Conservation (phyloP, 768 basidiomycete genomes). For the Phanerodontia chrysosporium region DNA sequence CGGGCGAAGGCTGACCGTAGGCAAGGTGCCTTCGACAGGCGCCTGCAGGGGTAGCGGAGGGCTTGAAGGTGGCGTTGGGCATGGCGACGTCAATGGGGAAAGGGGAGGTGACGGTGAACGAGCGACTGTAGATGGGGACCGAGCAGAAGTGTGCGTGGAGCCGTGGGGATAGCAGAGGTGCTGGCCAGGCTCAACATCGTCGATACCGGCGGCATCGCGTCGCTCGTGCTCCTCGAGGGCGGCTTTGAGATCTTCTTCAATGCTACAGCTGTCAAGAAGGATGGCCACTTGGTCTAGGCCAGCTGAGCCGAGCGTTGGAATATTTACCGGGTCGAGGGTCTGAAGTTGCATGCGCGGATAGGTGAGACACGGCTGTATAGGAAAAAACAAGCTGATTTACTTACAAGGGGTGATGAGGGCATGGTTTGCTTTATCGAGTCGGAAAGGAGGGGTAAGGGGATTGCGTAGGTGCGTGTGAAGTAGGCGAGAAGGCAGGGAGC, state of each 20-base stretch:
- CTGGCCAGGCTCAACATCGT: background rate
- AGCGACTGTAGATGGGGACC: background rate
- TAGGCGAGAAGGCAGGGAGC: too few relatives aligned
- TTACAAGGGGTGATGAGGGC: too few relatives aligned
- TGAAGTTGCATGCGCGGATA: too few relatives aligned
- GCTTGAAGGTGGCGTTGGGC: background rate
- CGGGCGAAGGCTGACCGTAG: background rate
- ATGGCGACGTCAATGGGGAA: background rate
- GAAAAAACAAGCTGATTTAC: too few relatives aligned
- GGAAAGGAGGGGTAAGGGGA: too few relatives aligned
- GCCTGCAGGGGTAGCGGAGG: background rate
- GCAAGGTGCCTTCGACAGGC: background rate
- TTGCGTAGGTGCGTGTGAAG: too few relatives aligned
- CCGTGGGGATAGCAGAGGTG: background rate
- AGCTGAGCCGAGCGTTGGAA: too few relatives aligned
- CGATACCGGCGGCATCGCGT: background rate
- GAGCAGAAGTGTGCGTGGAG: background rate
- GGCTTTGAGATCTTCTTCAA: background rate
- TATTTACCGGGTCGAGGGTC: too few relatives aligned
- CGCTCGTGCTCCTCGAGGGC: background rate
- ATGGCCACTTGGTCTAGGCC: background rate
- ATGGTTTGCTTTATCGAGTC: too few relatives aligned
- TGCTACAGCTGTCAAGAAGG: background rate
- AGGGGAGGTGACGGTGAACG: background rate
- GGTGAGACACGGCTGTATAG: too few relatives aligned